Conservation (phyloP, 768 basidiomycete genomes). For the Boletus rex-veris region DNA sequence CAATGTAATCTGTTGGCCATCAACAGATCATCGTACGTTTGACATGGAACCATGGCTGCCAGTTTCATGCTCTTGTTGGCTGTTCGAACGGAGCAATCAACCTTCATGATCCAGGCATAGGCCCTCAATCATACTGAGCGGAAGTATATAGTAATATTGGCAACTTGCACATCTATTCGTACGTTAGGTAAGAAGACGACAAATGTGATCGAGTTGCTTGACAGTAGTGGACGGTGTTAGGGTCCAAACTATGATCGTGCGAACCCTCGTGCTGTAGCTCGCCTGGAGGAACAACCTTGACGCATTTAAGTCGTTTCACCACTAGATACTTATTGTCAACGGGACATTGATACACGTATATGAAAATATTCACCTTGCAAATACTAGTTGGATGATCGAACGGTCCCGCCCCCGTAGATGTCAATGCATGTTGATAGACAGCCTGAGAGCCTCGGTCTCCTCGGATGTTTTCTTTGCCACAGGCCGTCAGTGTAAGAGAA, state of each 20-base stretch:
- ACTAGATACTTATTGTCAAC: constrained; percentile 25
- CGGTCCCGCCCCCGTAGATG: no score
- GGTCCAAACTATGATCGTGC: constrained; percentile 46
- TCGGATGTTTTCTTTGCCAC: no score
- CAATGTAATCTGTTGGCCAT: no score
- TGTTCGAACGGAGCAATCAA: constrained; percentile 18
- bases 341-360: no score
- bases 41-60: no score
- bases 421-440: no score
- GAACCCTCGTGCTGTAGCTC: constrained; percentile 41
- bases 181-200: constrained; percentile 3
- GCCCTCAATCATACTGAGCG: constrained; percentile 37
- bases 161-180: constrained; percentile 46
- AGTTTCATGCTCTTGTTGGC: constrained; percentile 56
- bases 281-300: constrained; percentile 43
- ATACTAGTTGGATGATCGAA: no score
- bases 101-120: background rate
- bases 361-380: no score
- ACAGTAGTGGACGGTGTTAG: constrained; percentile 56
- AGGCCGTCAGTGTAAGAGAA: no score
- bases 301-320: constrained; percentile 49
- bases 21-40: no score
- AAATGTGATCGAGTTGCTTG: constrained; percentile 22
- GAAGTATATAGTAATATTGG: constrained; percentile 55
- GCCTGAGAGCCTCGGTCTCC: no score